Base-by-base conservation (phyloP, 352 stramenopile genomes). In the Globisporangium orthogonon region DNA sequence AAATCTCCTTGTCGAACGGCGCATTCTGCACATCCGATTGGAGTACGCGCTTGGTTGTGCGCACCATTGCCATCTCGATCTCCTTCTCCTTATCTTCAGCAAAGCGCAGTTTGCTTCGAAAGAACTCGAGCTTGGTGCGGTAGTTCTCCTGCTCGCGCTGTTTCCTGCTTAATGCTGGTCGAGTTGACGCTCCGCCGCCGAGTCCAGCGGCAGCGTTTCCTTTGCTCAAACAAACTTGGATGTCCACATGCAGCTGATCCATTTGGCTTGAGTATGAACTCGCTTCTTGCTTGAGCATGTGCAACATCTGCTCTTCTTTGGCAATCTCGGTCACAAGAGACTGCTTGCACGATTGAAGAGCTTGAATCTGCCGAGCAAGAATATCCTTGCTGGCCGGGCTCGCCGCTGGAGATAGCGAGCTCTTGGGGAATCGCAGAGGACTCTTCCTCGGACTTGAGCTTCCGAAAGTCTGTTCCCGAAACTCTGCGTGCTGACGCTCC, bases 1-100 rank as follows among this genome's bases (percentile, higher is more conserved):
- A 89, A 28, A 92, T 89, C 43, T 92, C 82, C 50, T 87, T 88
- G 55, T 89, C 77, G 33, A 91, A 91, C 15, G 73, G 68, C 1
- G 63, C 59, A 41, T 68, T 62, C 29, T 70, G 69, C 39, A 78
- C 44, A 23, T 89, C 75, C 13, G 66, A 64, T 40, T 83, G 66
- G 5, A 91, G 55, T 11, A 88, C 74, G 23, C 78, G 73, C 62
- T 89, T 89, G 6, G 82, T 91, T 65, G 86, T 83, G 10, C 69
- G 67, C 29, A 91, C 76, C 62, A 89, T 86, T 0, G 77, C 73
- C 4, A 65, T 74, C 44, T 91, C 82, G 31, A 92, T 87, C 52
- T 89, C 74, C 23, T 75, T 74, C 52, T 89, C 79, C 43, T 84
- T 87, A 50, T 86, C 68, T 56, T 89, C 75, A 0, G 68, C 73